Evolutionary conservation across 2,329 filamentous ascomycete species (phyloP), one percentile per base, ranked within the genome.

Genomic region (Trichoderma polysporum): DNA sequence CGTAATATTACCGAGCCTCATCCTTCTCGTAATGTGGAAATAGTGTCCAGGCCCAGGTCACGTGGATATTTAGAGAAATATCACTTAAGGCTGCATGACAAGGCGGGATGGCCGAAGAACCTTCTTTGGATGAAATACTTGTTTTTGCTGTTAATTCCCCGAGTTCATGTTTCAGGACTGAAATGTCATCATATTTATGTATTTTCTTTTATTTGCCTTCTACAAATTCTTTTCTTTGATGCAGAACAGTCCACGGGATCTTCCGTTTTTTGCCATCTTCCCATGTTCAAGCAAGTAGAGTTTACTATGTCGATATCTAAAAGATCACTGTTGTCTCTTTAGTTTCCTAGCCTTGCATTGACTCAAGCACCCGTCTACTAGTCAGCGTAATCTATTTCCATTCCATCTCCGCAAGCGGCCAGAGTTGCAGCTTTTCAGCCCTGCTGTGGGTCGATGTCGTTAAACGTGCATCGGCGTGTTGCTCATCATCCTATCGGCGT

Each of bases 1-100:
- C 31, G 58, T 29, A 61, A 61, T 52, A n/a, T n/a, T n/a, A 39
- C 58, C 58, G 45, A 61, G 58, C 58, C 58, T 61, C 58, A 61
- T 61, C 58, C 58, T 61, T 47, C 57, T 60, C 57, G 57, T 59
- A 45, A 45, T n/a, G 49, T 29, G 27, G 49, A 41, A 13, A 58
- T 41, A 47, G 56, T 41, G 22, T 31, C 17, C 4, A 27, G 12
- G 57, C 12, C 29, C 29, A 3, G 57, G 41, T 61, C 58, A 61
- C 58, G 58, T 61, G 41, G 22, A n/a, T n/a, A n/a, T 17, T 22
- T 41, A 25, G 37, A 45, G 19, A 47, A 41, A 33, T 41, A 47
- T 35, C 29, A 47, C 13, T 45, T 29, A 59, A 19, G 17, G 27
- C 35, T 60, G 9, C 33, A 33, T 49, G 15, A 60, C 17, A 22